Percentiles rank a stretch among this genome's conserved stretches.
Conservation (phyloP, 2,329 filamentous ascomycete genomes). For the Fusarium agapanthi region DNA sequence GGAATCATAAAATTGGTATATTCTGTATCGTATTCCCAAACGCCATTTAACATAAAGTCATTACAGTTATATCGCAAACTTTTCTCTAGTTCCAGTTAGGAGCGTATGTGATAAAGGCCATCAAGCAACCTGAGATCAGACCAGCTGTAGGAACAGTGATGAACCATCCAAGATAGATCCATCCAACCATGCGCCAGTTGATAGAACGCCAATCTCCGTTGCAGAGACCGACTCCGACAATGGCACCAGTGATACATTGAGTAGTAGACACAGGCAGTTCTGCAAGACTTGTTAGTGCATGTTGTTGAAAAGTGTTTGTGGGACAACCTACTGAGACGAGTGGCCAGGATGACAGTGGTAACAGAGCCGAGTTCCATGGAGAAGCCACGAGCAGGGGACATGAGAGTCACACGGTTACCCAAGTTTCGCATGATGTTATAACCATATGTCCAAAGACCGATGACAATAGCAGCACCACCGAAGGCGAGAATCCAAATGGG, state of each 20-base stretch:
- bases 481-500: conserved; percentile 69
- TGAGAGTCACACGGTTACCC: conserved; percentile 69
- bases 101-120: conserved; percentile 70
- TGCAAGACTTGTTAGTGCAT: conserved; percentile 30
- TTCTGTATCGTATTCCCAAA: neutral
- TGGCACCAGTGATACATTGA: conserved; percentile 70
- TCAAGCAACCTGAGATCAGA: conserved; percentile 66
- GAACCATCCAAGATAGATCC: conserved; percentile 69
- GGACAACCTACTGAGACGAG: conserved; percentile 59
- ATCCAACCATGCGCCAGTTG: conserved; percentile 70
- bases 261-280: conserved; percentile 71
- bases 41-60: neutral
- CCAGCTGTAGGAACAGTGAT: conserved; percentile 67
- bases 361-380: conserved; percentile 69
- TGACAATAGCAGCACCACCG: conserved; percentile 59
- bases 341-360: conserved; percentile 70
- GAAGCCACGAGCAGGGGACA: conserved; percentile 67
- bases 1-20: neutral
- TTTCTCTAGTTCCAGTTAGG: conserved; percentile 54
- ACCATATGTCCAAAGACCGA: conserved; percentile 68
- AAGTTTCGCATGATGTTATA: conserved; percentile 72
- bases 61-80: neutral
- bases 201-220: conserved; percentile 66
- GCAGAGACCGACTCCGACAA: conserved; percentile 69
- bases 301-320: neutral